Conservation (phyloP, 441 rosid genomes). For the Theobroma grandiflorum region DNA sequence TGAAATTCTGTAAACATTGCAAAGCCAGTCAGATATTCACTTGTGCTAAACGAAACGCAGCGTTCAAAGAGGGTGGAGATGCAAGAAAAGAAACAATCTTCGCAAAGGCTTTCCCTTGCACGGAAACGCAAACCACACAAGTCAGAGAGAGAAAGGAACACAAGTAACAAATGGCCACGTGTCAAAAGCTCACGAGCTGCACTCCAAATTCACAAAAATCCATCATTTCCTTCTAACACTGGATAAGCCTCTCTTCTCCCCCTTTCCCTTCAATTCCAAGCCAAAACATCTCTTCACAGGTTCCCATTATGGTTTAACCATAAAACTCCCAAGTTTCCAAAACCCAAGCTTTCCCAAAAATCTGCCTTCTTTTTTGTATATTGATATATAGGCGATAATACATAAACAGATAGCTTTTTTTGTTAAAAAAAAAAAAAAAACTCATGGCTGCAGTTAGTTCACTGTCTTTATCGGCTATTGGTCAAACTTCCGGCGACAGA, state of each 20-base stretch:
- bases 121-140: slow-evolving; percentile 32
- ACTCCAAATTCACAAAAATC: slow-evolving; percentile 25
- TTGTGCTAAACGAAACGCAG: background rate
- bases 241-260: slow-evolving; percentile 59
- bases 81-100: background rate
- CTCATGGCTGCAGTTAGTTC: slow-evolving; percentile 80
- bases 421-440: background rate
- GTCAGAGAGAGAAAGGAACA: slow-evolving; percentile 11
- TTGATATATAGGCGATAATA: background rate
- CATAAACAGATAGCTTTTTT: background rate
- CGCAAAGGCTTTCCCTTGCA: background rate
- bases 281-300: background rate
- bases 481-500: slow-evolving; percentile 48
- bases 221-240: slow-evolving; percentile 15
- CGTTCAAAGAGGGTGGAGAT: background rate
- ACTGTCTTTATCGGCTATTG: slow-evolving; percentile 66
- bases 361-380: background rate
- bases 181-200: slow-evolving; percentile 24
- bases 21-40: background rate
- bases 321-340: background rate
- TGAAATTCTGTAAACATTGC: background rate
- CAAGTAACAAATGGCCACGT: slow-evolving; percentile 29
- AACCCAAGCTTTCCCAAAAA: background rate
- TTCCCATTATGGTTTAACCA: slow-evolving; percentile 26
- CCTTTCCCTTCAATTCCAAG: slow-evolving; percentile 26